Conservation (phyloP, 106 monocot genomes). For the Phalaenopsis equestris region DNA sequence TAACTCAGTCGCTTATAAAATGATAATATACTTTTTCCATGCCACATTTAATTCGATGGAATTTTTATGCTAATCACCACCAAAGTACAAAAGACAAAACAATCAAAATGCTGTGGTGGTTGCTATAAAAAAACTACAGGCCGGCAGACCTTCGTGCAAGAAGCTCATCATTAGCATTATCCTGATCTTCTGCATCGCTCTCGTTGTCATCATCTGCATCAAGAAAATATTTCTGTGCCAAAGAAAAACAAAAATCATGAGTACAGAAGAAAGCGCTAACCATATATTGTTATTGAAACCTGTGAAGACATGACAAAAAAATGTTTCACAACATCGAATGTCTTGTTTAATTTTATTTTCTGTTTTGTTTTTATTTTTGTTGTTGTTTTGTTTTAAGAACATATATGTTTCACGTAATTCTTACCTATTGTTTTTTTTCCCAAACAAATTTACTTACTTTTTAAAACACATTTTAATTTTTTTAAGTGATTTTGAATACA, state of each 20-base stretch:
- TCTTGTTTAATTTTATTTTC: no score
- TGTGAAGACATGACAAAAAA: background rate
- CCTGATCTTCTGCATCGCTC: conserved; percentile 33
- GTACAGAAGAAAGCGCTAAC: background rate
- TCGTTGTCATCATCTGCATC: conserved; percentile 75
- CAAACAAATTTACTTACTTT: no score
- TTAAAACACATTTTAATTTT: no score
- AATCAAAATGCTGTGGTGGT: background rate
- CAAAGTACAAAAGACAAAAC: background rate
- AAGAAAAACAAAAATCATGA: conserved; percentile 1
- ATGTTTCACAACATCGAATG: background rate
- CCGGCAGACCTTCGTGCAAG: conserved; percentile 32
- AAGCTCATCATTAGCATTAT: conserved; percentile 19
- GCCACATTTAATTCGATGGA: no score
- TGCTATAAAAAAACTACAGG: background rate
- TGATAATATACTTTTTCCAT: no score
- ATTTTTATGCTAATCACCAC: background rate
- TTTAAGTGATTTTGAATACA: no score
- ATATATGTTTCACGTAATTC: no score
- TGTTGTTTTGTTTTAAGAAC: no score
- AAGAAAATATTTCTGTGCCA: conserved; percentile 72
- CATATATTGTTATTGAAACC: background rate
- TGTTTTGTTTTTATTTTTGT: no score
- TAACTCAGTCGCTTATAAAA: background rate
- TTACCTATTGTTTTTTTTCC: no score